Evolutionary conservation across 768 basidiomycete genomes (phyloP), one percentile per base, ranked within the genome.

Genomic region (Leccinum uliginosum): DNA sequence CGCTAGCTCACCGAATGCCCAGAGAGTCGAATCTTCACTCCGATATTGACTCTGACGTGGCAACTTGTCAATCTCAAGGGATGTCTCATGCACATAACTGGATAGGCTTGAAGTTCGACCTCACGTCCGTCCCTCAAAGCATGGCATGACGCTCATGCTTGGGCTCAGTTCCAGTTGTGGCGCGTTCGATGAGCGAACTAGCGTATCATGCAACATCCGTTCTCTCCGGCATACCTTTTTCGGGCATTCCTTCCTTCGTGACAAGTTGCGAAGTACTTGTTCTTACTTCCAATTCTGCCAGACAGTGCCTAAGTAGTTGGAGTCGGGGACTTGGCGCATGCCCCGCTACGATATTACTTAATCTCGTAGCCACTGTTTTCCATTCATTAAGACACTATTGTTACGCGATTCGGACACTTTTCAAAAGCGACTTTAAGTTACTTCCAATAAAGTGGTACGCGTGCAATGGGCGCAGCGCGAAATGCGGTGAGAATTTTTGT

Each of bases 21-120:
- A 21, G 29, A 54, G 27, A 54, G 19, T 21, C 43, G 38, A 29
- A 21, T 7, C 14, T 12, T 43, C 21, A 35, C 11, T 19, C 26
- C 40, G 45, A 44, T 30, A 32, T 27, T 44, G 50, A 52, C 40
- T 30, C n/a, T 51, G 53, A 54, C 53, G 55, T 57, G 43, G 51
- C 34, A 24, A 38, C 50, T 19, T 45, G 55, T 50, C 55, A 34
- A 30, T 24, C n/a, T n/a, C 17, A 45, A 35, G 38, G 12, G 29
- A 6, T 5, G 12, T 40, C n/a, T n/a, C 44, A 34, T 29, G 15
- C 8, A 40, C 47, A 19, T 32, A 17, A 27, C 4, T 43, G 10
- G 40, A 40, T 40, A 11, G n/a, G 10, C 4, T 43, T 6, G 21
- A 45, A 27, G 5, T 19, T 21, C 26, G 14, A 15, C 5, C 29